Evolutionary conservation across 371 early-diverging fungal genomes (phyloP).

Genomic region (Mucor plumbeus): DNA sequence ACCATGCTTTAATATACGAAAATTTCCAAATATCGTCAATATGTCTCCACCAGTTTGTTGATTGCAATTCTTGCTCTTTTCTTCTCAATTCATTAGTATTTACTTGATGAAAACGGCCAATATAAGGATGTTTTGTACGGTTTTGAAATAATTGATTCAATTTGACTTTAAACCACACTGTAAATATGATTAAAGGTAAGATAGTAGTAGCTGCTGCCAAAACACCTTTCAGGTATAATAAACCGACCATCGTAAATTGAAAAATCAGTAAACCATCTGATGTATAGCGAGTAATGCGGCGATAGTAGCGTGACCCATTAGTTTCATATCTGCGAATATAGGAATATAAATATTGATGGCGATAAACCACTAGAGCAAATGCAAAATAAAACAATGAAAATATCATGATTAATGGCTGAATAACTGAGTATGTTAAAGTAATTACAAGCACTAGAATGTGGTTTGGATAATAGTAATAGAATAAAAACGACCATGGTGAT

Average conservation of each 20-base stretch:
- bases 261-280: slow-evolving; percentile 81
- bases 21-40: slow-evolving; percentile 49
- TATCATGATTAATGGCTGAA: slow-evolving; percentile 84
- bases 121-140: slow-evolving; percentile 44
- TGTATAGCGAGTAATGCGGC: slow-evolving; percentile 79
- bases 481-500: slow-evolving; percentile 68
- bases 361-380: slow-evolving; percentile 76
- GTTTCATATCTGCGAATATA: slow-evolving; percentile 87
- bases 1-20: slow-evolving; percentile 41
- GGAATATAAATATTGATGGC: slow-evolving; percentile 84
- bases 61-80: not conserved
- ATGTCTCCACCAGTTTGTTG: slow-evolving; percentile 3
- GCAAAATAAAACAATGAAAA: slow-evolving; percentile 81
- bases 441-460: slow-evolving; percentile 84
- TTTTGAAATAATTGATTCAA: slow-evolving; percentile 48
- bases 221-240: slow-evolving; percentile 67
- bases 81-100: not conserved
- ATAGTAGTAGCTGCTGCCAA: slow-evolving; percentile 49
- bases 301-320: slow-evolving; percentile 74
- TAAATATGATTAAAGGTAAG: slow-evolving; percentile 54
- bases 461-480: slow-evolving; percentile 71
- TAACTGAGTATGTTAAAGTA: slow-evolving; percentile 84
- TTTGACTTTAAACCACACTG: slow-evolving; percentile 58
- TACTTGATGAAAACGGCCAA: slow-evolving; percentile 43
- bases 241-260: slow-evolving; percentile 86